phyloP scores from a whole-genome alignment of 768 basidiomycete species.

The Trametes gibbosa region DNA sequence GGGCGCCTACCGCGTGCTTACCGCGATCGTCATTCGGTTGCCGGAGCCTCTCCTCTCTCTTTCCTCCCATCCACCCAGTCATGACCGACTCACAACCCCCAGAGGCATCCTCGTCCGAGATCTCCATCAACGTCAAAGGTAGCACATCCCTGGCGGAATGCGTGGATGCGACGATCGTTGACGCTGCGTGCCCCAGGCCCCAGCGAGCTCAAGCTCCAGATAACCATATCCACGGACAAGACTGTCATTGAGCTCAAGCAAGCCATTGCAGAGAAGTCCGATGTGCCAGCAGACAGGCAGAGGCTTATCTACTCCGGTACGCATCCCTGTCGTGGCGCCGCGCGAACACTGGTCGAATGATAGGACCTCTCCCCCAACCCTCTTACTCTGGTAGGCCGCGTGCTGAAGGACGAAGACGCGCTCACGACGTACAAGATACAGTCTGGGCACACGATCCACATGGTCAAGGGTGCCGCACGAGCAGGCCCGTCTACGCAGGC shows the following conservation, averaged over 20 bases:
- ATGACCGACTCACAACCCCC: conserved; percentile 13
- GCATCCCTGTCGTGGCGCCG: conserved; percentile 5
- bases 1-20: background rate
- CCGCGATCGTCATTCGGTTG: conserved; percentile 4
- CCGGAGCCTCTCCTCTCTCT: background rate
- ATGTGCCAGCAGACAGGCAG: conserved; percentile 85
- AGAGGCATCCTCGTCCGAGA: conserved; percentile 24
- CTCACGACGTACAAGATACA: conserved; percentile 90
- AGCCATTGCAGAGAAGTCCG: conserved; percentile 79
- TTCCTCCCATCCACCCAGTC: background rate
- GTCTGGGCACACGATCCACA: conserved; percentile 83
- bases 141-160: background rate
- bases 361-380: too few species aligned
- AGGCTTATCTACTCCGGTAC: conserved; percentile 89
- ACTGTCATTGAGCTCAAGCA: conserved; percentile 90
- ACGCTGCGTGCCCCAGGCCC: conserved; percentile 51
- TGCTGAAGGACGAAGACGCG: conserved; percentile 70
- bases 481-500: conserved; percentile 36
- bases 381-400: conserved; percentile 35
- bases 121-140: conserved; percentile 58
- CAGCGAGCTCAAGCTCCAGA: conserved; percentile 88
- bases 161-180: background rate
- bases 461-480: conserved; percentile 84
- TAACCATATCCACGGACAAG: conserved; percentile 78
- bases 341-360: too few species aligned